phyloP scores from a whole-genome alignment of 805 yeast genomes.

The Saccharomycopsis synnaedendra region DNA sequence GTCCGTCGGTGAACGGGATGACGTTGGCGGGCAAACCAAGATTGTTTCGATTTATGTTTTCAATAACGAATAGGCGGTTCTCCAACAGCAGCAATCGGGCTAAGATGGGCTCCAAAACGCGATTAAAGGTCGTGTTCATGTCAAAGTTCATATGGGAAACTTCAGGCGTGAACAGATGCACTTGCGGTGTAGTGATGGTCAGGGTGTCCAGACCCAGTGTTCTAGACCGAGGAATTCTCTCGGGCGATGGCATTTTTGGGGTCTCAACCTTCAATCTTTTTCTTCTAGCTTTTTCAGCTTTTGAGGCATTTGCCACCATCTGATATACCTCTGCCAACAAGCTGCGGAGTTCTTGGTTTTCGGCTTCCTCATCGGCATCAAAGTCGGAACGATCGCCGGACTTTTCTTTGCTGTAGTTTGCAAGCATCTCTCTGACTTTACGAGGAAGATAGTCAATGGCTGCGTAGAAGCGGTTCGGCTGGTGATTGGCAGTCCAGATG shows the following conservation, averaged over 20 bases:
- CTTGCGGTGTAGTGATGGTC: background rate
- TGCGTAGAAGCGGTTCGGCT: conserved; percentile 16
- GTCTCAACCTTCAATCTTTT: conserved; percentile 12
- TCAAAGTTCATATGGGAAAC: background rate
- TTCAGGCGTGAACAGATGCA: background rate
- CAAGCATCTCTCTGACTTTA: conserved; percentile 16
- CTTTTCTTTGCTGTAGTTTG: conserved; percentile 7
- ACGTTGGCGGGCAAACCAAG: conserved; percentile 15
- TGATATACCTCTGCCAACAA: conserved; percentile 9
- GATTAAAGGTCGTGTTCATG: conserved; percentile 5
- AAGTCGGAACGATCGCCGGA: background rate
- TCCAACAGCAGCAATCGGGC: conserved; percentile 8
- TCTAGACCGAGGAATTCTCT: background rate
- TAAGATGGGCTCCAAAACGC: conserved; percentile 8
- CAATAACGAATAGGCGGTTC: conserved; percentile 12
- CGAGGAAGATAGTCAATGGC: conserved; percentile 16
- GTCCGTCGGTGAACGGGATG: conserved; percentile 10
- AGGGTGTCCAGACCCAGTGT: background rate
- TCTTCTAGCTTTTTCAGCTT: conserved; percentile 6
- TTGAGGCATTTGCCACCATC: conserved; percentile 11
- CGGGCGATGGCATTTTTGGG: conserved; percentile 3
- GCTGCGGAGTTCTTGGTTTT: conserved; percentile 14
- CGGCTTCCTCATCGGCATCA: conserved; percentile 11
- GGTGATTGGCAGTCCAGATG: conserved; percentile 15
- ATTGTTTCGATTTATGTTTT: conserved; percentile 14